Evolutionary conservation across 1,284 basidiomycete genomes (phyloP).

Genomic region (Mixia osmundae): DNA sequence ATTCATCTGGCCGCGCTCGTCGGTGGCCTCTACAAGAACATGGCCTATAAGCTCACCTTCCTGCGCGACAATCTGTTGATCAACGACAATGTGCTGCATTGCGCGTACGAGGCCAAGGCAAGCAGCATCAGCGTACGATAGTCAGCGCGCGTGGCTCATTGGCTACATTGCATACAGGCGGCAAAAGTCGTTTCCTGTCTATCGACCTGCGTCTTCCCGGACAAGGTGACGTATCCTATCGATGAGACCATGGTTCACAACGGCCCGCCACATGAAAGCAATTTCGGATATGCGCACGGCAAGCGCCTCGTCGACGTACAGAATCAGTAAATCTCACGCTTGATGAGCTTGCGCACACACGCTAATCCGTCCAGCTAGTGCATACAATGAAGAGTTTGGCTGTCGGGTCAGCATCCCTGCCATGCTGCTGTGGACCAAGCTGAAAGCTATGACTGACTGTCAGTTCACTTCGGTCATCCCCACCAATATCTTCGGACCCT

Average conservation of each 20-base stretch:
- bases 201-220: constrained; percentile 70
- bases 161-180: constrained; percentile 18
- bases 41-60: constrained; percentile 73
- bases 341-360: neutral
- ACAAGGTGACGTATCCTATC: constrained; percentile 57
- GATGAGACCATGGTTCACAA: constrained; percentile 67
- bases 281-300: constrained; percentile 77
- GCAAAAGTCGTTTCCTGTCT: constrained; percentile 61
- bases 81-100: constrained; percentile 67
- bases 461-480: constrained; percentile 82
- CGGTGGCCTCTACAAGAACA: constrained; percentile 72
- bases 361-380: constrained; percentile 27
- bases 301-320: constrained; percentile 82
- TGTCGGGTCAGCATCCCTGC: too few relatives aligned
- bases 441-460: too few relatives aligned
- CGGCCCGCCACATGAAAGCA: constrained; percentile 64
- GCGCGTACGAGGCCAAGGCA: constrained; percentile 35
- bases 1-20: constrained; percentile 46
- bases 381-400: constrained; percentile 73
- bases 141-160: neutral
- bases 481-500: constrained; percentile 57
- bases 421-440: too few relatives aligned
- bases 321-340: constrained; percentile 40
- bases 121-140: neutral
- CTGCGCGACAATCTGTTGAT: constrained; percentile 70